A percentile compares a stretch with the other conserved stretches of the same genome.
Conservation (phyloP, 495 filamentous ascomycete species). For the Xeromyces bisporus region DNA sequence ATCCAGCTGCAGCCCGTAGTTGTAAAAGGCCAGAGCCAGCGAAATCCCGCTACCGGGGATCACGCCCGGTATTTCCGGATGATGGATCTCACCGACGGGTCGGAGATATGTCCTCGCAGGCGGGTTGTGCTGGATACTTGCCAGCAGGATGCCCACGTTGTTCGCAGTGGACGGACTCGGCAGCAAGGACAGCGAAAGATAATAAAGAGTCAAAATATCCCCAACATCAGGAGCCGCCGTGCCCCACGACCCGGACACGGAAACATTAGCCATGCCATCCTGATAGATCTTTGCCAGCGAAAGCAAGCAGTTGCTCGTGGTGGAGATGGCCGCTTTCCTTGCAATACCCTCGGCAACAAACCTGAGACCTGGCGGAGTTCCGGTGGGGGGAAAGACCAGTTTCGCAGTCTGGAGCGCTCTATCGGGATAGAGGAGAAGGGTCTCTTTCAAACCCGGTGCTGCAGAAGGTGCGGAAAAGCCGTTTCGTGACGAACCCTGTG, state of each 20-base stretch:
- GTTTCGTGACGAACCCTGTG: conserved; percentile 18
- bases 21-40: conserved; percentile 83
- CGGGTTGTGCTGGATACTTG: conserved; percentile 71
- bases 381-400: conserved; percentile 62
- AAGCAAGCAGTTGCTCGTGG: conserved; percentile 87
- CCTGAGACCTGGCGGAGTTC: conserved; percentile 69
- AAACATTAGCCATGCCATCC: conserved; percentile 70
- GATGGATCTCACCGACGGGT: conserved; percentile 18
- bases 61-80: conserved; percentile 56
- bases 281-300: conserved; percentile 97
- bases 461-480: conserved; percentile 11
- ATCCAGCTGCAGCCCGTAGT: conserved; percentile 77
- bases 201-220: conserved; percentile 91
- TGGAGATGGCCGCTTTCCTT: conserved; percentile 70
- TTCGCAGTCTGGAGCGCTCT: conserved; percentile 69
- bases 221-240: conserved; percentile 50
- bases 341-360: conserved; percentile 56
- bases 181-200: conserved; percentile 84
- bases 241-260: not conserved
- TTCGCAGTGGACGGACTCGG: conserved; percentile 96
- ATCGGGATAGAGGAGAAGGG: conserved; percentile 69
- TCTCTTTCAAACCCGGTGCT: conserved; percentile 26
- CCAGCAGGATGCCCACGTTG: conserved; percentile 92
- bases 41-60: conserved; percentile 73
- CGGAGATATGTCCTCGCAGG: conserved; percentile 22